phyloP scores from a whole-genome alignment of 2,329 filamentous ascomycete genomes.

The Alternaria longipes region DNA sequence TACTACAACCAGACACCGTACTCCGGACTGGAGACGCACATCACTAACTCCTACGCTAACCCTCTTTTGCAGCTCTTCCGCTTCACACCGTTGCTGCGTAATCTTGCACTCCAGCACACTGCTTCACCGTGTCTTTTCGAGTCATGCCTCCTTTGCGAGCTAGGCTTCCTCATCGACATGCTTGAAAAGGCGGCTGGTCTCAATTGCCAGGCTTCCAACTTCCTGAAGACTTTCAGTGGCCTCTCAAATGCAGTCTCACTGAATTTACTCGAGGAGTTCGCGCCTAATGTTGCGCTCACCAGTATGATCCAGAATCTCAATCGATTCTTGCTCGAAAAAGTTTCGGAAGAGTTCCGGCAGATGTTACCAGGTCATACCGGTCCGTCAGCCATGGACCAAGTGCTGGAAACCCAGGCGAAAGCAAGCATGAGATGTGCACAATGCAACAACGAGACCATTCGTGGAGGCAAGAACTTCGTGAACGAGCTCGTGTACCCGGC shows the following conservation, averaged over 20 bases:
- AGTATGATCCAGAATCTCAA: slow-evolving; percentile 87
- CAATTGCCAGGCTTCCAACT: slow-evolving; percentile 95
- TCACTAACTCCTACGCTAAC: slow-evolving; percentile 96
- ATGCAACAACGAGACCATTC: slow-evolving; percentile 85
- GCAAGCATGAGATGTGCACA: slow-evolving; percentile 83
- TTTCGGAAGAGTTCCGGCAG: slow-evolving; percentile 77
- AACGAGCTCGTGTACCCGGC: slow-evolving; percentile 86
- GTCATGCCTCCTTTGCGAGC: slow-evolving; percentile 87
- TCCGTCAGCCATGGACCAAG: slow-evolving; percentile 71
- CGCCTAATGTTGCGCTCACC: slow-evolving; percentile 75
- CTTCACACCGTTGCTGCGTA: slow-evolving; percentile 87
- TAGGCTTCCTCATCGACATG: slow-evolving; percentile 98
- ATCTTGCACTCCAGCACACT: slow-evolving; percentile 87
- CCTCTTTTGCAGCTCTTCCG: slow-evolving; percentile 89
- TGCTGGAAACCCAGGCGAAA: slow-evolving; percentile 74
- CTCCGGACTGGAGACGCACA: slow-evolving; percentile 94
- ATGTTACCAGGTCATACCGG: slow-evolving; percentile 68
- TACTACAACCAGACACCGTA: slow-evolving; percentile 95
- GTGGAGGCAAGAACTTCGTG: slow-evolving; percentile 79
- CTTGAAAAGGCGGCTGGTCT: slow-evolving; percentile 92
- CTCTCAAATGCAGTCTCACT: slow-evolving; percentile 79
- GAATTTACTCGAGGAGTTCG: slow-evolving; percentile 84
- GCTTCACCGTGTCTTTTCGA: slow-evolving; percentile 85
- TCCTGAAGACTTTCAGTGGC: slow-evolving; percentile 87
- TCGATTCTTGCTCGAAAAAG: slow-evolving; percentile 83